These are phyloP conservation scores for Boletus bicolor DNA, from an alignment of 768 basidiomycete species.

Conservation along the genomic window DNA sequence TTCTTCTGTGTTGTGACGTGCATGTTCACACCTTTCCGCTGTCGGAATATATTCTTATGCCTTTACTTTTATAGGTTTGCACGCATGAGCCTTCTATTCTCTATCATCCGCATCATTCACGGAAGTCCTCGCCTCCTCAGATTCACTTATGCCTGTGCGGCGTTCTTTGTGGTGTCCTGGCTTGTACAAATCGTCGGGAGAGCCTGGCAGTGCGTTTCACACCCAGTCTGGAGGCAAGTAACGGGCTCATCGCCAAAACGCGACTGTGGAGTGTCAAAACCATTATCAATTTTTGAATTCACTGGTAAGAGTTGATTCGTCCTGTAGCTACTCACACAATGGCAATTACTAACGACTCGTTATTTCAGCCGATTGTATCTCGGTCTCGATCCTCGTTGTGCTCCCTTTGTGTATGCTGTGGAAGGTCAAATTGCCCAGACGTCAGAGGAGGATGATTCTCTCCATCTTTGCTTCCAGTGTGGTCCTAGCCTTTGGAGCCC, in stretches of 20 bases:
- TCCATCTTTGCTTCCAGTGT: constrained; percentile 9
- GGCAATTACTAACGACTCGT: not conserved
- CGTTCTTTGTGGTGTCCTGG: constrained; percentile 1
- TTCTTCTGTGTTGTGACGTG: not conserved
- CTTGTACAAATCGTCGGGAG: not conserved
- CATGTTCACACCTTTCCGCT: not conserved
- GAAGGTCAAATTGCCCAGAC: constrained; percentile 12
- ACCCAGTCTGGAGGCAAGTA: not conserved
- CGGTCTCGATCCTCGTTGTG: constrained; percentile 5
- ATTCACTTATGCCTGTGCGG: not conserved
- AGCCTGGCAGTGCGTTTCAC: not conserved
- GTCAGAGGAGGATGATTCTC: constrained; percentile 10
- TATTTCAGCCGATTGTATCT: constrained; percentile 6
- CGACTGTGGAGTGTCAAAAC: not conserved
- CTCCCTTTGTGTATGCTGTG: constrained; percentile 14
- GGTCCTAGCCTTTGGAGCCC: constrained; percentile 5
- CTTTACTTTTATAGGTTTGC: not conserved
- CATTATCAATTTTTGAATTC: not conserved
- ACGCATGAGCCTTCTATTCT: constrained; percentile 13
- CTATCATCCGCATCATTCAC: constrained; percentile 9
- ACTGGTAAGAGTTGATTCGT: too few relatives aligned
- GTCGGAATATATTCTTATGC: not conserved
- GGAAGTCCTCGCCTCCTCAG: not conserved
- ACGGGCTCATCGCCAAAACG: not conserved
- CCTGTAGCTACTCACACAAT: not conserved